Conservation (phyloP, 2,329 filamentous ascomycete genomes). For the Alternaria panax region DNA sequence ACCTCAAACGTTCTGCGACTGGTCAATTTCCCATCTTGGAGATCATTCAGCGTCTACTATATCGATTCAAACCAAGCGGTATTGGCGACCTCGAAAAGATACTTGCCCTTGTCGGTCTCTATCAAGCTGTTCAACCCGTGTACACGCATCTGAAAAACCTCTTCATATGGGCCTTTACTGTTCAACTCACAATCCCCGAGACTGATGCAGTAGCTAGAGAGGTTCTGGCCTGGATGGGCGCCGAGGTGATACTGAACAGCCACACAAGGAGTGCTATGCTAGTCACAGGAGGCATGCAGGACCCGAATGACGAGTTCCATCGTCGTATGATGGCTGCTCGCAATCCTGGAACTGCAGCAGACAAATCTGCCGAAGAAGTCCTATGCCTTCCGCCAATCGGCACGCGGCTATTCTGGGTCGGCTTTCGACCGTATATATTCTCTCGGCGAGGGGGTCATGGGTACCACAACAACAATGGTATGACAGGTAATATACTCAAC, state of each 20-base stretch:
- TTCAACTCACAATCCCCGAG: constrained; percentile 33
- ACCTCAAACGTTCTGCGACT: constrained; percentile 30
- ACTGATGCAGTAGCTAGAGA: constrained; percentile 35
- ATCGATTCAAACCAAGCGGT: constrained; percentile 27
- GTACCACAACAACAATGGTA: background rate
- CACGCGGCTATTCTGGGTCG: constrained; percentile 39
- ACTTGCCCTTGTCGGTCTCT: constrained; percentile 34
- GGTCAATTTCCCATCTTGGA: constrained; percentile 35
- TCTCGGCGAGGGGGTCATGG: constrained; percentile 20
- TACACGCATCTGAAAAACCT: constrained; percentile 27
- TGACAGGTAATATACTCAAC: constrained; percentile 7
- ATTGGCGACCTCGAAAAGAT: constrained; percentile 31
- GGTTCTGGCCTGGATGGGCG: constrained; percentile 36
- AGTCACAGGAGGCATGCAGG: constrained; percentile 23
- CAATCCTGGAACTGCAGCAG: background rate
- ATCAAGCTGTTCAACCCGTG: constrained; percentile 28
- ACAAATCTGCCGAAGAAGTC: constrained; percentile 14
- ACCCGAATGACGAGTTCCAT: constrained; percentile 7
- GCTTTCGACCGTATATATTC: constrained; percentile 39
- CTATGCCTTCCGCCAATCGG: constrained; percentile 30
- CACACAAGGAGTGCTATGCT: constrained; percentile 34
- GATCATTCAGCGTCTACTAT: constrained; percentile 36
- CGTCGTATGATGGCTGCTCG: constrained; percentile 1
- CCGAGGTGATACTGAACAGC: constrained; percentile 33
- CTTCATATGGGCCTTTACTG: constrained; percentile 29